Evolutionary conservation across 176 grass and related monocot genomes (phyloP).

Genomic region (Bothriochloa decipiens): DNA sequence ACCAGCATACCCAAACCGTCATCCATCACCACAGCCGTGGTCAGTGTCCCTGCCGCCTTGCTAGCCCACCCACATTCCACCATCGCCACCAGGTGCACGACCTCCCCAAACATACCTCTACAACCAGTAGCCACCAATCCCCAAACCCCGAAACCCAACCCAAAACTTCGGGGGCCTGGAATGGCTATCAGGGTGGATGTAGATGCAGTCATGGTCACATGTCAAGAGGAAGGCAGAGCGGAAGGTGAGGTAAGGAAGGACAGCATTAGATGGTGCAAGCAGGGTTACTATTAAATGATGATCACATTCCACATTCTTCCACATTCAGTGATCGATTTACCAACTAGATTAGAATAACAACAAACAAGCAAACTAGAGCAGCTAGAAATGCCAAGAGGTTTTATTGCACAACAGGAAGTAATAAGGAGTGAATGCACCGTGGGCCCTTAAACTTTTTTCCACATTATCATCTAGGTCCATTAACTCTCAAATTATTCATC

Average conservation of each 20-base stretch:
- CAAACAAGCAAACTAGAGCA: neutral
- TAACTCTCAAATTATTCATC: neutral
- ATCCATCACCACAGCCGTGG: neutral
- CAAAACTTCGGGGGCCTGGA: neutral
- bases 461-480: neutral
- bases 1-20: neutral
- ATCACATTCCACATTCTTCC: no score
- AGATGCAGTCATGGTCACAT: neutral
- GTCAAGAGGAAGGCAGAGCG: neutral
- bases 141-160: no score
- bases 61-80: neutral
- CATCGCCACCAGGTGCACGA: neutral
- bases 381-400: conserved; percentile 8
- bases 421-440: neutral
- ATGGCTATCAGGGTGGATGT: neutral
- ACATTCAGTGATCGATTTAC: neutral
- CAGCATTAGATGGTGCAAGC: neutral
- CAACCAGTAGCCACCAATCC: neutral
- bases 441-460: no score
- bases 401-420: neutral
- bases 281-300: conserved; percentile 1
- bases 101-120: neutral
- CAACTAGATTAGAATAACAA: neutral
- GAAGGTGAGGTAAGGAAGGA: no score
- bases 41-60: neutral